Base-by-base conservation (phyloP, 2,329 filamentous ascomycete species). In the Trichoderma sp. region DNA sequence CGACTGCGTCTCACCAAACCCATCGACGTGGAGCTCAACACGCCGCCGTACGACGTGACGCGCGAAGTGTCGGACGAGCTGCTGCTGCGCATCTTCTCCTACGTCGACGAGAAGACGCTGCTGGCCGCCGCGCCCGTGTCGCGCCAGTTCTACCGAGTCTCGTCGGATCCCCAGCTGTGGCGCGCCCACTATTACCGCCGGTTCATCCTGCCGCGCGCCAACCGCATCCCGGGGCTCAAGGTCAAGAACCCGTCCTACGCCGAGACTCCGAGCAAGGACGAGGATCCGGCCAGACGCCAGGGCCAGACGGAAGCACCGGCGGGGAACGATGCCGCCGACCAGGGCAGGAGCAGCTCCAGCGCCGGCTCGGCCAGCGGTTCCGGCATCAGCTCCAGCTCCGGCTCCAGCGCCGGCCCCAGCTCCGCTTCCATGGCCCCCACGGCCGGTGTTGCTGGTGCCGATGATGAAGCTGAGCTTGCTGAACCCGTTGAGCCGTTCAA, bases 91-190 rank as follows among this genome's bases (percentile, higher is more conserved):
- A 91, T 97, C 69, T 83, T 97, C 39, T 91, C 91, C 5, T 91
- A 88, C 75, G 84, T 97, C n/a, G 81, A 90, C 2, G 86, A 92
- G 34, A 80, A 84, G 8, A 86, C 90, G 32, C 85, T 98, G 9
- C 83, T 93, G 64, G 81, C 82, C 63, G 82, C 86, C 39, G 81
- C 84, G 6, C 81, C 88, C 65, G 84, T 94, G n/a, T 97, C 93
- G 2, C 87, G 81, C 64, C 92, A 91, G 68, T 91, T 97, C 75
- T 84, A 89, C 72, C 84, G 83, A 45, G 84, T 98, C 19, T 86
- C 92, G 8, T 84, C 86, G 65, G 95, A 98, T 78, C 90, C 91
- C 0, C 93, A 97, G 76, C 82, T 98, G 67, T 99, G 95, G 95
- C 95, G 94, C 77, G 86, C 86, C 15, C 87, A 93, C 59, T 99